Evolutionary conservation across 2,329 filamentous ascomycete genomes (phyloP).

Genomic region (Elsinoe perseae): DNA sequence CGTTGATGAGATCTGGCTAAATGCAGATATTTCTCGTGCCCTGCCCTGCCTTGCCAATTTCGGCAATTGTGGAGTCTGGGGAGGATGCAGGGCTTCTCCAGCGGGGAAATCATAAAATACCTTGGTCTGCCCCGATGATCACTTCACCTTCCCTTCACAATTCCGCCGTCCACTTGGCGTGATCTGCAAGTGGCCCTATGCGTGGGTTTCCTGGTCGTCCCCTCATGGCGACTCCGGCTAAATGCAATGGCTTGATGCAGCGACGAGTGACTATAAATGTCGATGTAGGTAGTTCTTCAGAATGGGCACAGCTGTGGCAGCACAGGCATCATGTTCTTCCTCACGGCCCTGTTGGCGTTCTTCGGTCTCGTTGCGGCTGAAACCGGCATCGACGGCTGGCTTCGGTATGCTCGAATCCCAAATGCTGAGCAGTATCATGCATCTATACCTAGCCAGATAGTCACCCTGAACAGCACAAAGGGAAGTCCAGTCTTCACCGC

Average conservation of each 20-base stretch:
- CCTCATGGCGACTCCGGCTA: conserved; percentile 3
- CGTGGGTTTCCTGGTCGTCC: background rate
- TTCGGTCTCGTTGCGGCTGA: conserved; percentile 44
- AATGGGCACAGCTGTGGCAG: background rate
- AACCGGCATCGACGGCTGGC: conserved; percentile 54
- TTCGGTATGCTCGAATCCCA: conserved; percentile 54
- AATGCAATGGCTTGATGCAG: background rate
- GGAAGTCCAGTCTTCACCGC: conserved; percentile 53
- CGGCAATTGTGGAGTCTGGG: background rate
- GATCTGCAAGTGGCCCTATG: background rate
- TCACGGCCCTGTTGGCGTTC: background rate
- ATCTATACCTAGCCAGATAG: conserved; percentile 42
- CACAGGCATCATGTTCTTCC: background rate
- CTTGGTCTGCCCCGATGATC: background rate
- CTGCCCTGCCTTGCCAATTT: background rate
- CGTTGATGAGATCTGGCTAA: background rate
- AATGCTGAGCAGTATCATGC: conserved; percentile 32
- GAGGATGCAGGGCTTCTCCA: background rate
- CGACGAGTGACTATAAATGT: background rate
- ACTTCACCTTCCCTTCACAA: background rate
- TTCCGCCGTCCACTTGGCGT: conserved; percentile 7
- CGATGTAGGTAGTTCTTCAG: background rate
- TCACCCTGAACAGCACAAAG: conserved; percentile 48
- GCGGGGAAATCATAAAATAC: background rate
- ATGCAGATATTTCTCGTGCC: background rate